These are phyloP conservation scores for Silybum marianum DNA, from an alignment of 129 eudicot species.

Conservation along the genomic window DNA sequence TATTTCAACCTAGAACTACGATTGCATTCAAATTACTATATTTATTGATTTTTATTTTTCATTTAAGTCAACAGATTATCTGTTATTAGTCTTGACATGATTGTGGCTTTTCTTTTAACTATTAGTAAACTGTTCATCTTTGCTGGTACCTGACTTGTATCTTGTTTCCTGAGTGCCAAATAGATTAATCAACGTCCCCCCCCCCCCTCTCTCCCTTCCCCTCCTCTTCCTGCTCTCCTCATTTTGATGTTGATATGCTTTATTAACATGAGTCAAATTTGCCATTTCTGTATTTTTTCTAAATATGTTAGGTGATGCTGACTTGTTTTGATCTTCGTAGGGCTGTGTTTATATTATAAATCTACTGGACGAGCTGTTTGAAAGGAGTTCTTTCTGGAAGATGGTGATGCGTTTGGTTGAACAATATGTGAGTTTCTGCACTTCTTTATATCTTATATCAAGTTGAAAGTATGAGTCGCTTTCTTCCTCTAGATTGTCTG, in stretches of 20 bases:
- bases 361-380: slow-evolving; percentile 81
- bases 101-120: background rate
- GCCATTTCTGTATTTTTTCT: background rate
- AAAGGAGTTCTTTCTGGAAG: slow-evolving; percentile 83
- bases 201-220: no score
- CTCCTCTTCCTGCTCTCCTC: no score
- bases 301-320: background rate
- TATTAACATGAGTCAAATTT: background rate
- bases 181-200: background rate
- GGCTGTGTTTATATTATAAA: slow-evolving; percentile 85
- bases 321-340: slow-evolving; percentile 41
- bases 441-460: background rate
- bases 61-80: background rate
- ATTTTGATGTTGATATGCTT: background rate
- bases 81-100: background rate
- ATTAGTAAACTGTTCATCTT: background rate
- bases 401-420: slow-evolving; percentile 90
- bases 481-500: background rate
- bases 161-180: background rate
- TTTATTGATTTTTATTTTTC: background rate
- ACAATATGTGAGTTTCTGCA: slow-evolving; percentile 77
- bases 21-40: background rate
- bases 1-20: background rate
- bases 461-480: background rate
- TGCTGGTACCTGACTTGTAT: background rate